Conservation (phyloP, 164 flowering plant genomes). For the Sextonia rubra region DNA sequence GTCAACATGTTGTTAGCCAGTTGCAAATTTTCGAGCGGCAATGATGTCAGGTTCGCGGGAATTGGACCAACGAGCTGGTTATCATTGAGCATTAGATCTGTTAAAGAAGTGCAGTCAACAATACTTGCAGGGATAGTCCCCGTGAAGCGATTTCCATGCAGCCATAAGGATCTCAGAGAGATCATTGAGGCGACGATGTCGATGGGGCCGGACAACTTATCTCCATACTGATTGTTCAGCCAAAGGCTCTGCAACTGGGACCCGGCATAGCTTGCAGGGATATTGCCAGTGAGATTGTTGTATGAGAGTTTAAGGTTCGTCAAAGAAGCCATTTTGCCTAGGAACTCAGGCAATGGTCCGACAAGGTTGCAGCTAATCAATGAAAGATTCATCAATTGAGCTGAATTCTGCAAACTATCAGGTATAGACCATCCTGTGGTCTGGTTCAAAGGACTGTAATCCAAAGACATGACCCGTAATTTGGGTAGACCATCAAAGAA, state of each 20-base stretch:
- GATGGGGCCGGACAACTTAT: conserved; percentile 54
- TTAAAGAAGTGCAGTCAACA: conserved; percentile 43
- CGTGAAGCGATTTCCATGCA: conserved; percentile 70
- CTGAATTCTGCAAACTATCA: conserved; percentile 33
- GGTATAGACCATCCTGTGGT: conserved; percentile 69
- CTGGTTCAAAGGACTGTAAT: conserved; percentile 55
- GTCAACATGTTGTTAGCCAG: conserved; percentile 51
- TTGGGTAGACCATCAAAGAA: conserved; percentile 55
- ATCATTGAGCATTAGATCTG: conserved; percentile 52
- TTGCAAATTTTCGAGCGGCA: conserved; percentile 41
- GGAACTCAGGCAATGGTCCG: conserved; percentile 59
- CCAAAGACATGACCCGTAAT: conserved; percentile 59
- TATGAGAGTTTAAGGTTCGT: conserved; percentile 38
- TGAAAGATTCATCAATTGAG: conserved; percentile 54
- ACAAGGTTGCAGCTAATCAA: conserved; percentile 37
- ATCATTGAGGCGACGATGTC: conserved; percentile 51
- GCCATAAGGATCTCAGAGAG: conserved; percentile 49
- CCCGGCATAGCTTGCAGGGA: conserved; percentile 52
- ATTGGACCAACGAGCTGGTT: conserved; percentile 68
- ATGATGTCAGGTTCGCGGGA: conserved; percentile 43
- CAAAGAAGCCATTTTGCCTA: conserved; percentile 50
- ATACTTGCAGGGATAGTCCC: conserved; percentile 66
- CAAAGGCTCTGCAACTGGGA: conserved; percentile 50
- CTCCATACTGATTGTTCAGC: conserved; percentile 63
- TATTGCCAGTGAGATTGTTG: conserved; percentile 46